A percentile compares a stretch with the other conserved stretches of the same genome.
phyloP scores from a whole-genome alignment of 768 basidiomycete species.

The Dictyophora rubrovolvata region DNA sequence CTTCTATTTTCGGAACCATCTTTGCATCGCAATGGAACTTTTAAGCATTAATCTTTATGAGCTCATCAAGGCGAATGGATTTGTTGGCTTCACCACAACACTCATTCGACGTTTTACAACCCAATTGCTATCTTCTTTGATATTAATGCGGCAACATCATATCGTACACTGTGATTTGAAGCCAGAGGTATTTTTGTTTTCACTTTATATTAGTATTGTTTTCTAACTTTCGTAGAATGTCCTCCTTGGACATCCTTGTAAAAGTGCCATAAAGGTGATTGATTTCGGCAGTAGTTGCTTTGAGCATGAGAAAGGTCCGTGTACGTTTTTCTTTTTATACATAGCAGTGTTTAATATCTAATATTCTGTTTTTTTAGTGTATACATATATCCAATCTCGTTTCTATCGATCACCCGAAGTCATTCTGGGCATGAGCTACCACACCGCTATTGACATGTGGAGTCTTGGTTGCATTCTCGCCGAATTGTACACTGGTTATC shows the following conservation, averaged over 20 bases:
- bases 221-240: slow-evolving; percentile 60
- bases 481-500: slow-evolving; percentile 94
- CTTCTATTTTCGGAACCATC: slow-evolving; percentile 94
- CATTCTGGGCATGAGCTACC: slow-evolving; percentile 97
- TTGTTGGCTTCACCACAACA: slow-evolving; percentile 93
- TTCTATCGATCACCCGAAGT: slow-evolving; percentile 99
- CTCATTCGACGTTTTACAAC: slow-evolving; percentile 93
- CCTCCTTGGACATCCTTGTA: slow-evolving; percentile 84
- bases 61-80: slow-evolving; percentile 97
- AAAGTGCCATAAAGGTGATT: slow-evolving; percentile 95
- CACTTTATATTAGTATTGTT: slow-evolving; percentile 3
- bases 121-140: slow-evolving; percentile 88
- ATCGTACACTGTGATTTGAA: slow-evolving; percentile 99
- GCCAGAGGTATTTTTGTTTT: slow-evolving; percentile 63
- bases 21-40: slow-evolving; percentile 97
- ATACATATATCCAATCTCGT: slow-evolving; percentile 98
- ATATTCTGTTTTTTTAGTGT: slow-evolving; percentile 45
- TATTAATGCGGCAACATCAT: slow-evolving; percentile 91
- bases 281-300: slow-evolving; percentile 99
- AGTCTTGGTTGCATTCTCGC: slow-evolving; percentile 97
- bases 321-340: not conserved
- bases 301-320: slow-evolving; percentile 94
- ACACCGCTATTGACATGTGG: slow-evolving; percentile 99
- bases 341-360: slow-evolving; percentile 6
- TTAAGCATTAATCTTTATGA: slow-evolving; percentile 98